Evolutionary conservation across 140 eudicot genomes (phyloP), one percentile per base, ranked within the genome.

Genomic region (Ambrosia hybrid): DNA sequence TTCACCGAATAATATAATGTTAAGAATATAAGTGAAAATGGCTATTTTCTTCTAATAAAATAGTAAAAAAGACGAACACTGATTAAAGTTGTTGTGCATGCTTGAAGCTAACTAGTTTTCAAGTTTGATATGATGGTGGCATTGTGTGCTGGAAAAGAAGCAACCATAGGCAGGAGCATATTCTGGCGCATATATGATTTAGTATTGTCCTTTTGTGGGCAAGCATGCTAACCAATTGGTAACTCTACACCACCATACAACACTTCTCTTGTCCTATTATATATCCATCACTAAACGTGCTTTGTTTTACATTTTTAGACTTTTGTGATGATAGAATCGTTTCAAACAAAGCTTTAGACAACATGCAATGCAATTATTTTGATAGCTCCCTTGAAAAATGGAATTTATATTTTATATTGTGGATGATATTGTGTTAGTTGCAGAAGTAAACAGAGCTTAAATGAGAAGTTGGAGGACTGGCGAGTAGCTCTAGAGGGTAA

Each of bases 131-230:
- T 76, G 80, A 76, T 67, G 74, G 52, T 59, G 38, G 8, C 9
- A 78, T 62, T 71, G 68, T 68, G 39, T 71, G 82, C n/a, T 63
- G 62, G 77, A 9, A 78, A 78, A 78, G 78, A 72, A 56, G 82
- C 64, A 65, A 65, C 46, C 65, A 34, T 53, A 5, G 51, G 26
- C 26, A 21, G 67, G 62, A 77, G 65, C 75, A 58, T 57, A 70
- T 76, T 51, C 39, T 26, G 30, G 14, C 49, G 26, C 1, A 21
- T 21, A 57, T 45, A 76, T 78, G 46, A 78, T 72, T 72, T 67
- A 57, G 64, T 56, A 0, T 72, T 78, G 82, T 78, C 82, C 74
- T 78, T 67, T 72, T 72, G 70, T 78, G 82, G 63, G 3, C 74
- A 72, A 72, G 78, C 82, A 78, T 72, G 78, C 82, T 51, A 71